Percentiles rank a stretch among this genome's conserved stretches.
Evolutionary conservation across 1,139 yeast genomes (phyloP).

Genomic region (Geotrichum cucujoidarum): DNA sequence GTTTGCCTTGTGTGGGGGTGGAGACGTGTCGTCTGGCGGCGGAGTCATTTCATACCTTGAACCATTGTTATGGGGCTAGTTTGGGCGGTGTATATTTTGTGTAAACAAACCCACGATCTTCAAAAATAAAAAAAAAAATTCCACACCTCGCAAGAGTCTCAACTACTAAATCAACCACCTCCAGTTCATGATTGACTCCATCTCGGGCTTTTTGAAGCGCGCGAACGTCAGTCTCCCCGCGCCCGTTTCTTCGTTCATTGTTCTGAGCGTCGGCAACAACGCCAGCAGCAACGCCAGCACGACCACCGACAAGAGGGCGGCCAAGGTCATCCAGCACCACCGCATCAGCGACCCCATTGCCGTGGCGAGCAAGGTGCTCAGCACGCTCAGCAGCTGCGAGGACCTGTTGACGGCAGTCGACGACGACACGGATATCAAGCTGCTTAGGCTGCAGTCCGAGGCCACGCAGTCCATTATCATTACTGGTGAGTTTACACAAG

Average conservation of each 20-base stretch:
- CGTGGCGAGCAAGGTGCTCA: conserved; percentile 11
- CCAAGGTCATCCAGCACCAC: conserved; percentile 13
- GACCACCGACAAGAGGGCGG: neutral
- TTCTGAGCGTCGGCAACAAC: conserved; percentile 1
- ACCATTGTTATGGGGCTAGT: no score
- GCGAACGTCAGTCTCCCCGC: conserved; percentile 15
- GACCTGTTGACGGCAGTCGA: conserved; percentile 10
- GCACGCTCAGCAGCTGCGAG: conserved; percentile 9
- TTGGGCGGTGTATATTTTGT: neutral
- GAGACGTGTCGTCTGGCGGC: no score
- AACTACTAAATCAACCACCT: neutral
- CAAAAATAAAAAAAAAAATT: no score
- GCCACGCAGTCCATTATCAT: conserved; percentile 13
- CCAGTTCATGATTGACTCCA: conserved; percentile 12
- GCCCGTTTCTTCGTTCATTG: conserved; percentile 16
- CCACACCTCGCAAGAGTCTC: no score
- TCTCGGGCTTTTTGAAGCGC: conserved; percentile 9
- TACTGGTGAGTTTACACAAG: conserved; percentile 7
- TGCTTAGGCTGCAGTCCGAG: conserved; percentile 16
- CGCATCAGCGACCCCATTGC: conserved; percentile 16
- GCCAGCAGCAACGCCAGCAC: neutral
- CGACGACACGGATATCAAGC: conserved; percentile 8
- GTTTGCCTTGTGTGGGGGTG: no score
- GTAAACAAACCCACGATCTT: neutral
- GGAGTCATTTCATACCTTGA: no score